Base-by-base conservation (phyloP, 331 rosid genomes). In the Malus hybrid region DNA sequence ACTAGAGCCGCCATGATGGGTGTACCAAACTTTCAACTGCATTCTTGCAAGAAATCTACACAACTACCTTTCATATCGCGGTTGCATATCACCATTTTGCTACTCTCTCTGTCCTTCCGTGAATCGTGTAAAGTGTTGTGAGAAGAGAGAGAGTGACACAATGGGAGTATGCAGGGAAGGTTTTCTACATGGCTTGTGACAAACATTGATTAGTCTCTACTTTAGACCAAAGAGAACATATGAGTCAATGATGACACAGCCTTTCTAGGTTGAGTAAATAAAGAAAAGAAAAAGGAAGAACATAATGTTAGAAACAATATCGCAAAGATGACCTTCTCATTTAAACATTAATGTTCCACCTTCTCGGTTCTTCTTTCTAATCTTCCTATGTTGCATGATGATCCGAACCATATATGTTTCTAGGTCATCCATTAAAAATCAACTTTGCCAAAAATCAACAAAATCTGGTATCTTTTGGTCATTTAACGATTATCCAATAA, bases 1-100 rank as follows among this genome's bases (percentile, higher is more conserved):
- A 39, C 2, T 11, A 65, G 60, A 61, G 78, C 65, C 74, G 79
- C 65, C 84, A 71, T 71, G 77, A 59, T 79, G 55, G 87, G 74
- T 81, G 65, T 32, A 24, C 61, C 82, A 54, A 65, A 36, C 65
- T 70, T 48, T 70, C 14, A 76, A 74, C 42, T 67, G 62, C 67
- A 74, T 59, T 70, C 72, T 69, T 61, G 70, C 74, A 69, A 27
- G 67, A 76, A 75, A 29, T 52, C 64, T 66, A 48, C 72, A 69
- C 27, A 12, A 0, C 11, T 33, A 24, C 14, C 3, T 67, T 42
- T 67, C n/a, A 22, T 52, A 18, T 52, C 20, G n/a, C 20, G 10
- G 57, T 52, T 52, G 57, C 57, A 18, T 18, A 52, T 52, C 57
- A 52, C 57, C 20, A 52, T 18, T 16, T 42, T 42, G 46, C 5